Base-by-base conservation (phyloP, 495 filamentous ascomycete species). In the Hypoxylon trugodes region DNA sequence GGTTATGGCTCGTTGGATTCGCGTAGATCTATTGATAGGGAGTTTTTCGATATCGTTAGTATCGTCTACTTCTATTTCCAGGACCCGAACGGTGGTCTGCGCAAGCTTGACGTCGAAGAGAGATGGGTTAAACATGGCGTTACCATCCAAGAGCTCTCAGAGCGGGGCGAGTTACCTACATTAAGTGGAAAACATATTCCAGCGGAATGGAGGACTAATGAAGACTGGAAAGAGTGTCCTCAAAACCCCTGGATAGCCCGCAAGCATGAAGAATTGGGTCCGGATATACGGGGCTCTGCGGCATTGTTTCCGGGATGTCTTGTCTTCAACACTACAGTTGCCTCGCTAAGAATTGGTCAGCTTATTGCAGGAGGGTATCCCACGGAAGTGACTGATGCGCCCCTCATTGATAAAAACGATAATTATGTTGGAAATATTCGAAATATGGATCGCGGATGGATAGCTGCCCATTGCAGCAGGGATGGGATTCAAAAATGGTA, bases 311-410 rank as follows among this genome's bases (percentile, higher is more conserved):
- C 41, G 0, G 41, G 41, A 4, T 28, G 22, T 2, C 41, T 45
- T 10, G 19, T 45, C 18, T 45, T 45, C 41, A 45, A 45, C 6
- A 45, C 41, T n/a, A 45, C 41, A 21, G 41, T 28, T 13, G 41
- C 41, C 18, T 45, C 41, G 5, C 28, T 45, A 10, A 5, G 3
- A 15, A 28, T 45, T 15, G 41, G 28, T 7, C 41, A 45, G 5
- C 12, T 45, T 7, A 45, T 28, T 3, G 0, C 10, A n/a, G n/a
- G 41, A 28, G 3, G 24, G 22, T 6, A 28, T 45, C 22, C 41
- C 4, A 24, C 1, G 22, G 1, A 25, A 21, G 4, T 45, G 12
- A 26, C 5, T 22, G 6, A 43, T 9, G 40, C 40, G 21, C 26
- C 40, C 26, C 19, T 43, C 21, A 0, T 1, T 13, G 15, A 43